Base-by-base conservation (phyloP, 2,329 filamentous ascomycete species). In the Escovopsis sp. region DNA sequence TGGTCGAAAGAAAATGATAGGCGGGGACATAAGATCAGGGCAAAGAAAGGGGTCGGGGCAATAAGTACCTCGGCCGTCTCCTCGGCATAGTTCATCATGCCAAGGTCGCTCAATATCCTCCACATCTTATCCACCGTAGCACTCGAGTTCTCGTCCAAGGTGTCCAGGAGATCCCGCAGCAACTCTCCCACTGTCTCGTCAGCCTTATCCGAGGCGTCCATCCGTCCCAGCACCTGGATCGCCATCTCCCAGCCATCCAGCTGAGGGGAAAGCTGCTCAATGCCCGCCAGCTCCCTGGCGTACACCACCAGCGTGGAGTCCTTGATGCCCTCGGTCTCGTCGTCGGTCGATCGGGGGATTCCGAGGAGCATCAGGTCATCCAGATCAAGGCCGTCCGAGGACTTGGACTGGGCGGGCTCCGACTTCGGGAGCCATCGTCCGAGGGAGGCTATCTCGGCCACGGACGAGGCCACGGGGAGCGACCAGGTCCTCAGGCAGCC, bases 221-320 rank as follows among this genome's bases (percentile, higher is more conserved):
- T 72, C 41, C 89, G 77, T 9, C 83, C 84, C 37, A 95, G 68
- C 10, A 94, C 74, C 45, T 86, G 77, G 35, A 95, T 78, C 0
- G 87, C 83, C 54, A 95, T 64, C 62, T 95, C 86, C 89, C 89
- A 96, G 8, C 89, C 88, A 51, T 88, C 80, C 32, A 72, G 67
- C 12, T 60, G 54, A 3, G 62, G 51, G 1, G 62, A 63, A 37
- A 77, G 55, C 16, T 68, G 64, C 41, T 71, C 67, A 46, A 70
- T 69, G 45, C 69, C 70, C 29, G 81, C 69, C 15, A 89, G 58
- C 20, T 73, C 70, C 39, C 79, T 71, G 0, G 89, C 83, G 58
- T 94, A 96, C 38, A 76, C 66, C 7, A 80, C 72, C 7, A 95
- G 68, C 4, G 89, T 76, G 30, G 82, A 79, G 57, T 95, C 87